Evolutionary conservation across 2,329 filamentous ascomycete genomes (phyloP).

Genomic region (Byssothecium circinans): DNA sequence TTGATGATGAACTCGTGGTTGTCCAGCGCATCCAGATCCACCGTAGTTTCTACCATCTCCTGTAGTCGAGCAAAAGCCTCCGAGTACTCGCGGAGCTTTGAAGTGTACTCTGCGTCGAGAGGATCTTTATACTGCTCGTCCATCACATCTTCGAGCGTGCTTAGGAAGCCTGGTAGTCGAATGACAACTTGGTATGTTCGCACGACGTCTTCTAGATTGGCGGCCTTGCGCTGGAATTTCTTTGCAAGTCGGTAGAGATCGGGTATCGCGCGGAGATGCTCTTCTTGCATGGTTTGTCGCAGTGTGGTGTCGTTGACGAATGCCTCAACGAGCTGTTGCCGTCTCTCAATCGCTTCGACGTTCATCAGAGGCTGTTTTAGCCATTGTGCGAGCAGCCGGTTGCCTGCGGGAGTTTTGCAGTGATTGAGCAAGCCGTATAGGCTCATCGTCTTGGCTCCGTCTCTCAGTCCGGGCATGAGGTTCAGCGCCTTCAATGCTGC

Average conservation of each 20-base stretch:
- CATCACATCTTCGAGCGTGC: slow-evolving; percentile 88
- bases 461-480: slow-evolving; percentile 91
- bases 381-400: slow-evolving; percentile 89
- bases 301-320: slow-evolving; percentile 93
- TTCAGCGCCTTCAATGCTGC: slow-evolving; percentile 93
- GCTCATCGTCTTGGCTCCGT: slow-evolving; percentile 97
- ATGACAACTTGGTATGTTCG: slow-evolving; percentile 94
- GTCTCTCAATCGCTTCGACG: slow-evolving; percentile 81
- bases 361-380: slow-evolving; percentile 97
- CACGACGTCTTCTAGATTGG: slow-evolving; percentile 93
- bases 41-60: slow-evolving; percentile 98
- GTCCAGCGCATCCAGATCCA: slow-evolving; percentile 91
- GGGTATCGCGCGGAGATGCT: slow-evolving; percentile 88
- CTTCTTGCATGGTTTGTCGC: slow-evolving; percentile 93
- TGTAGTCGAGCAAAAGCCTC: slow-evolving; percentile 82
- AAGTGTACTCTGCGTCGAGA: slow-evolving; percentile 83
- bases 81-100: slow-evolving; percentile 72
- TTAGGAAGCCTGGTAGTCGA: slow-evolving; percentile 84
- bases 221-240: slow-evolving; percentile 88
- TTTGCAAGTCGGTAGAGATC: slow-evolving; percentile 93
- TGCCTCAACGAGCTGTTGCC: slow-evolving; percentile 92
- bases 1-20: slow-evolving; percentile 99
- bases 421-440: slow-evolving; percentile 92
- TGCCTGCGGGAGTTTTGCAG: slow-evolving; percentile 94
- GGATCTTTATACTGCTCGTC: slow-evolving; percentile 90